Evolutionary conservation across 495 filamentous ascomycete genomes (phyloP), one percentile per base, ranked within the genome.

Genomic region (Lindgomyces ingoldianus): DNA sequence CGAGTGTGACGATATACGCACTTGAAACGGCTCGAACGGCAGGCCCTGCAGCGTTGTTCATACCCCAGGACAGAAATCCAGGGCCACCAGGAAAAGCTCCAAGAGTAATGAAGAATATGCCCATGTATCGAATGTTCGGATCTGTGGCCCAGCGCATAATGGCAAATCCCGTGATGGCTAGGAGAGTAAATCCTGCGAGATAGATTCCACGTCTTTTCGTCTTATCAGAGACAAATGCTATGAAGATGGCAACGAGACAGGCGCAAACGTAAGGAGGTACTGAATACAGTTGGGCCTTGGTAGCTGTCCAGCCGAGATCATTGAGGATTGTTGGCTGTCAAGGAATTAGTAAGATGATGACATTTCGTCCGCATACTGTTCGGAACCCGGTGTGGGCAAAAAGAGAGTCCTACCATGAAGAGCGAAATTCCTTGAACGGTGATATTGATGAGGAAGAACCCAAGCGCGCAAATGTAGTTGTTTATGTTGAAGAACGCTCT

Each of bases 211-310:
- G 87, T 65, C 92, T 90, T 30, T 78, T 79, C 21, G 83, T 60
- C 72, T 79, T 82, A 73, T 96, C 92, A 1, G 88, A 91, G 39
- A 82, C 69, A 51, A 73, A 79, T 0, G 91, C 91, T 26, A 91
- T 76, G n/a, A 88, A 36, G 80, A 96, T 86, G 12, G 89, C 87
- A 55, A 95, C 89, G 6, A 63, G 82, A 57, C 89, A 95, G 0
- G 91, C 85, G 8, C 76, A 84, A n/a, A 86, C 91, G 87, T 90
- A 96, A 0, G 91, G 90, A 8, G 92, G 89, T n/a, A 96, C 90
- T 45, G 85, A 87, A 68, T 85, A 86, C 26, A 96, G 78, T 66
- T 96, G 91, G 1, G 92, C 92, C 61, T 83, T 77, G 71, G 93
- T 90, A 16, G 85, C 71, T 74, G 65, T 69, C 63, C 60, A 72